These are phyloP conservation scores for Cercospora sesami DNA, from an alignment of 2,329 filamentous ascomycete genomes.

Conservation along the genomic window DNA sequence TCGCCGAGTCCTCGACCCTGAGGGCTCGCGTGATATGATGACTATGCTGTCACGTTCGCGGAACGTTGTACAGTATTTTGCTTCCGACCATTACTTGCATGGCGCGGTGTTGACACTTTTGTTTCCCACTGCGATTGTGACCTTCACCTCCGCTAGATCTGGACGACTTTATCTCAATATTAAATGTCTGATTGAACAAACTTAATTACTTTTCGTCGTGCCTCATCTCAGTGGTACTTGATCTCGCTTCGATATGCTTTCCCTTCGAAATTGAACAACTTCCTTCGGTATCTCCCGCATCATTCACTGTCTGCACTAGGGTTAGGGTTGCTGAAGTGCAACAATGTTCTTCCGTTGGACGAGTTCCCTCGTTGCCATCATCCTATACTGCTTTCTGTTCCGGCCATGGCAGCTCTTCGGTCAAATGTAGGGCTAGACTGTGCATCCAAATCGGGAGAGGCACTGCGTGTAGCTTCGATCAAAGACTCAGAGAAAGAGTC, in stretches of 20 bases:
- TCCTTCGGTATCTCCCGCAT: background rate
- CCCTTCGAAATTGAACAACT: background rate
- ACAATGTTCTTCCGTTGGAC: background rate
- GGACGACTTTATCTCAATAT: background rate
- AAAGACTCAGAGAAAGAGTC: background rate
- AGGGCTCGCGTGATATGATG: background rate
- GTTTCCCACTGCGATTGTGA: background rate
- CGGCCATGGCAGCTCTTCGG: background rate
- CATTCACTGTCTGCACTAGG: background rate
- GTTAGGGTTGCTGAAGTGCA: background rate
- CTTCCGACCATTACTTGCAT: background rate
- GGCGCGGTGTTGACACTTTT: background rate
- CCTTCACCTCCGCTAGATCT: background rate
- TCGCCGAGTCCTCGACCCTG: background rate
- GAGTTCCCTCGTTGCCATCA: background rate
- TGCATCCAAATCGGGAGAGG: background rate
- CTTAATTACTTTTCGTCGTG: background rate
- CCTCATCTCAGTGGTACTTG: background rate
- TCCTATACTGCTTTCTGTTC: background rate
- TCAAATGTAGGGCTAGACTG: background rate
- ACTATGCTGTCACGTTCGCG: background rate
- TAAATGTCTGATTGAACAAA: background rate
- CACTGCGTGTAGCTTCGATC: background rate
- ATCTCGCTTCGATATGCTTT: background rate
- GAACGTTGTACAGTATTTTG: background rate